Percentiles rank a stretch among this genome's conserved stretches.
These are phyloP conservation scores for Talaromyces sp. DNA, from an alignment of 2,329 filamentous ascomycete genomes.

Conservation along the genomic window DNA sequence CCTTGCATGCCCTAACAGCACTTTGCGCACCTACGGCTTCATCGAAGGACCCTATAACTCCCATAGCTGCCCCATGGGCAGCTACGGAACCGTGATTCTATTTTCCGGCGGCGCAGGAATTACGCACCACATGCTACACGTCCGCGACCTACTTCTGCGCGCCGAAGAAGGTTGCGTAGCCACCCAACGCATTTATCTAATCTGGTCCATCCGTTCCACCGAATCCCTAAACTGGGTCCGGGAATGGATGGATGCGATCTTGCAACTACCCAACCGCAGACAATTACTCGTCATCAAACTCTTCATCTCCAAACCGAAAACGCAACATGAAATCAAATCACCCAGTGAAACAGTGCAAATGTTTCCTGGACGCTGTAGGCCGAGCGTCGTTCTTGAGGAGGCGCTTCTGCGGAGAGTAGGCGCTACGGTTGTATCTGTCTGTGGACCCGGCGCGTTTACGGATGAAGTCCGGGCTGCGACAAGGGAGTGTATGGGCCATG, in stretches of 20 bases:
- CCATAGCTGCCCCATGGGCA: constrained; percentile 50
- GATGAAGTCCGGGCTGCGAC: constrained; percentile 59
- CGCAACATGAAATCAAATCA: constrained; percentile 52
- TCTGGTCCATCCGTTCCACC: constrained; percentile 61
- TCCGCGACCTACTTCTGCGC: constrained; percentile 56
- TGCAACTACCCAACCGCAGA: constrained; percentile 57
- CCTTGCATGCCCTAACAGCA: constrained; percentile 46
- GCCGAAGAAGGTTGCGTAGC: constrained; percentile 53
- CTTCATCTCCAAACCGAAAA: constrained; percentile 61
- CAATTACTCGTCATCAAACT: constrained; percentile 60
- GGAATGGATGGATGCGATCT: constrained; percentile 63
- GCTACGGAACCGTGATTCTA: constrained; percentile 63
- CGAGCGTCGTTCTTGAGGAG: constrained; percentile 55
- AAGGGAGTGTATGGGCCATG: constrained; percentile 49
- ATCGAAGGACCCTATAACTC: constrained; percentile 64
- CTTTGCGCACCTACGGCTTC: constrained; percentile 53
- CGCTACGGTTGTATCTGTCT: constrained; percentile 60
- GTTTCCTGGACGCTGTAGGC: constrained; percentile 58
- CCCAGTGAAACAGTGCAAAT: constrained; percentile 60
- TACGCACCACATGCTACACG: constrained; percentile 62
- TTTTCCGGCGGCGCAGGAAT: constrained; percentile 66
- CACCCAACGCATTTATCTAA: constrained; percentile 58
- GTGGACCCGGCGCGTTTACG: constrained; percentile 61
- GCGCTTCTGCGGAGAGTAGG: constrained; percentile 56
- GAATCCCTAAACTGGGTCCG: constrained; percentile 63